Percentiles rank a stretch among this genome's conserved stretches.
Evolutionary conservation across 2,329 filamentous ascomycete species (phyloP).

Genomic region (Phialemonium atrogriseum): DNA sequence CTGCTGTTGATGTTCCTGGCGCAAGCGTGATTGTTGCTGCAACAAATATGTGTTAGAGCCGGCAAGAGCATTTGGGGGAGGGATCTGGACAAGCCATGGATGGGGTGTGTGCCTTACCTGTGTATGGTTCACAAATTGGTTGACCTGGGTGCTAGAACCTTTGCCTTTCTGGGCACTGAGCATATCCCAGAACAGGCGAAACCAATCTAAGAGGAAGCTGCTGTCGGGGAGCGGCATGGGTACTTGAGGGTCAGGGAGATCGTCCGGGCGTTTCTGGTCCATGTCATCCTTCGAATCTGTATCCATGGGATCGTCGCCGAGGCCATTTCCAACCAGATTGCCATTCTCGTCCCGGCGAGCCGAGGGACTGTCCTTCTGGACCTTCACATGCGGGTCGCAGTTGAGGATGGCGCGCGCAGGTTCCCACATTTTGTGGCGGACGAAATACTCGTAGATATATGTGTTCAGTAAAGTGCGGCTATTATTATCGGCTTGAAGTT

Average conservation of each 20-base stretch:
- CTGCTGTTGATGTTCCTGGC: slow-evolving; percentile 69
- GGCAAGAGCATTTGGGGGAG: slow-evolving; percentile 4
- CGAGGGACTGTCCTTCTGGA: slow-evolving; percentile 61
- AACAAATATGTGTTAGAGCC: slow-evolving; percentile 14
- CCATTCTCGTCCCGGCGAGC: slow-evolving; percentile 59
- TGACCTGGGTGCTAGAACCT: slow-evolving; percentile 53
- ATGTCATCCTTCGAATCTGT: slow-evolving; percentile 74
- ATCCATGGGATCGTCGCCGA: slow-evolving; percentile 69
- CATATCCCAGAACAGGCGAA: slow-evolving; percentile 95
- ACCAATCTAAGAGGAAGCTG: slow-evolving; percentile 96
- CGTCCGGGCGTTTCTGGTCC: slow-evolving; percentile 65
- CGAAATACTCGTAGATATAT: slow-evolving; percentile 86
- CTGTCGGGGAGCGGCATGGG: slow-evolving; percentile 57
- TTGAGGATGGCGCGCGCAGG: slow-evolving; percentile 68
- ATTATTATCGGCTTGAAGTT: slow-evolving; percentile 34
- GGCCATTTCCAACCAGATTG: slow-evolving; percentile 58
- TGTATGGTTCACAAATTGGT: slow-evolving; percentile 72
- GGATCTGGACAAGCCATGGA: slow-evolving; percentile 5
- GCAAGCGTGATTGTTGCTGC: slow-evolving; percentile 60
- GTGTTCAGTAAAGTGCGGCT: slow-evolving; percentile 63
- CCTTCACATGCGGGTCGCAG: slow-evolving; percentile 57
- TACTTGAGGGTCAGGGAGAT: slow-evolving; percentile 68
- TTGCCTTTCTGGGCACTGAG: slow-evolving; percentile 73
- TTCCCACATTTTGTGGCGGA: slow-evolving; percentile 77
- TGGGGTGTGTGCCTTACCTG: slow-evolving; percentile 51